These are phyloP conservation scores for Ustilago bromivora DNA, from an alignment of 1,284 basidiomycete species.

Conservation along the genomic window DNA sequence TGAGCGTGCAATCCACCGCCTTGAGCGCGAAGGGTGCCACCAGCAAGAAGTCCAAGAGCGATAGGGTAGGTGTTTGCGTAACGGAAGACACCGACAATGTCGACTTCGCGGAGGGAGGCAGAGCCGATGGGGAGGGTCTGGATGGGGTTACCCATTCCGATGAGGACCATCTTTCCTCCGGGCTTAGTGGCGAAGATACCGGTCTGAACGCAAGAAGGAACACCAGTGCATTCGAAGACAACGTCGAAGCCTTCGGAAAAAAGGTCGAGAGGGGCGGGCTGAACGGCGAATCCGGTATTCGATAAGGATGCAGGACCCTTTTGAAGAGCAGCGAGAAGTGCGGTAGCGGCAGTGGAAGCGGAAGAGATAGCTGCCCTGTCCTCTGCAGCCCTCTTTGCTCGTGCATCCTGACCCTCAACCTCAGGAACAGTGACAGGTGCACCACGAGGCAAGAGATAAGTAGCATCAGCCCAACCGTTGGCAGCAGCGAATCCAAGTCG, in stretches of 20 bases:
- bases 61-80: conserved; percentile 83
- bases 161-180: conserved; percentile 88
- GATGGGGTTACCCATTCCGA: conserved; percentile 93
- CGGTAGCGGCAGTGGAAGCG: conserved; percentile 71
- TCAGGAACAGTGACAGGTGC: conserved; percentile 73
- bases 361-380: conserved; percentile 73
- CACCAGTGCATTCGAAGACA: conserved; percentile 94
- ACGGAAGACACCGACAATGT: conserved; percentile 88
- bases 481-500: conserved; percentile 49
- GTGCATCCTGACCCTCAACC: conserved; percentile 56
- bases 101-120: conserved; percentile 88
- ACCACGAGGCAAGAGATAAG: conserved; percentile 76
- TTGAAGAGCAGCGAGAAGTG: conserved; percentile 33
- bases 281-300: conserved; percentile 18
- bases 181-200: conserved; percentile 75
- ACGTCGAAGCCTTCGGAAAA: conserved; percentile 80
- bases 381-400: conserved; percentile 75
- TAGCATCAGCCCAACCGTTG: conserved; percentile 78
- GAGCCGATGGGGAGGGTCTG: conserved; percentile 79
- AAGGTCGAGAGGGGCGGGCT: conserved; percentile 35
- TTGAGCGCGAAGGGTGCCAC: conserved; percentile 48
- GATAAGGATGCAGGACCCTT: conserved; percentile 1
- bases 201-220: conserved; percentile 74
- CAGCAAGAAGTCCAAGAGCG: conserved; percentile 72
- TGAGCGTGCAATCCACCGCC: conserved; percentile 42